Evolutionary conservation across 495 filamentous ascomycete genomes (phyloP).

Genomic region (Penicillium riverlandense): DNA sequence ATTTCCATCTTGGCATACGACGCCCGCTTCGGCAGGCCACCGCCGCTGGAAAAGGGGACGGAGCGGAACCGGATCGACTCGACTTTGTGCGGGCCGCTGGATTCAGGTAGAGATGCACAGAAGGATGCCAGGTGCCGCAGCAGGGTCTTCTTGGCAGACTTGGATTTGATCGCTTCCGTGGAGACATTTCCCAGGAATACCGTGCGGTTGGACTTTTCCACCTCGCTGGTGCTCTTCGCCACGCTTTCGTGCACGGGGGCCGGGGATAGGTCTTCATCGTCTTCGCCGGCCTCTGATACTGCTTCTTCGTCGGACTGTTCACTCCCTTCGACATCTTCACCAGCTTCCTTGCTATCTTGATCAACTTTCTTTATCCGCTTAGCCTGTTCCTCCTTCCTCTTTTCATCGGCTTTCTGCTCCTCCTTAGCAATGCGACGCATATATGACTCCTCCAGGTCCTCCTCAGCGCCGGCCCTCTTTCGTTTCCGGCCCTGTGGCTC

Average conservation of each 20-base stretch:
- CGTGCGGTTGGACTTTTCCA: conserved; percentile 83
- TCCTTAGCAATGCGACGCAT: conserved; percentile 63
- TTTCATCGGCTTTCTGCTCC: conserved; percentile 42
- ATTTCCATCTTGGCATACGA: conserved; percentile 76
- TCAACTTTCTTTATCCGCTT: conserved; percentile 17
- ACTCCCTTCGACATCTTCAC: conserved; percentile 6
- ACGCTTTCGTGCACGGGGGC: conserved; percentile 54
- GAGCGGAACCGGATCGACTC: conserved; percentile 92
- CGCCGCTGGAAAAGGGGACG: conserved; percentile 63
- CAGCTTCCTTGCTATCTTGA: conserved; percentile 10
- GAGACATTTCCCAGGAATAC: conserved; percentile 93
- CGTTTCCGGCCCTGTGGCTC: conserved; percentile 59
- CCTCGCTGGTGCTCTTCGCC: conserved; percentile 39
- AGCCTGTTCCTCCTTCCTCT: conserved; percentile 22
- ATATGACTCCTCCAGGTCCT: conserved; percentile 76
- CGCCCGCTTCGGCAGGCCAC: conserved; percentile 79
- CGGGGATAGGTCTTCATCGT: conserved; percentile 10
- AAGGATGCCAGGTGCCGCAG: conserved; percentile 59
- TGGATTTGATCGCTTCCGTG: conserved; percentile 70
- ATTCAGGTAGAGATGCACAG: conserved; percentile 36
- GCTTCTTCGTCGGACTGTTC: conserved; percentile 20
- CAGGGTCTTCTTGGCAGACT: conserved; percentile 68
- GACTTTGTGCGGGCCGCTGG: conserved; percentile 55
- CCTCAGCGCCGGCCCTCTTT: conserved; percentile 61
- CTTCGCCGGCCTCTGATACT: conserved; percentile 2